phyloP scores from a whole-genome alignment of 768 basidiomycete species.

The Rhodotorula taiwanensis region DNA sequence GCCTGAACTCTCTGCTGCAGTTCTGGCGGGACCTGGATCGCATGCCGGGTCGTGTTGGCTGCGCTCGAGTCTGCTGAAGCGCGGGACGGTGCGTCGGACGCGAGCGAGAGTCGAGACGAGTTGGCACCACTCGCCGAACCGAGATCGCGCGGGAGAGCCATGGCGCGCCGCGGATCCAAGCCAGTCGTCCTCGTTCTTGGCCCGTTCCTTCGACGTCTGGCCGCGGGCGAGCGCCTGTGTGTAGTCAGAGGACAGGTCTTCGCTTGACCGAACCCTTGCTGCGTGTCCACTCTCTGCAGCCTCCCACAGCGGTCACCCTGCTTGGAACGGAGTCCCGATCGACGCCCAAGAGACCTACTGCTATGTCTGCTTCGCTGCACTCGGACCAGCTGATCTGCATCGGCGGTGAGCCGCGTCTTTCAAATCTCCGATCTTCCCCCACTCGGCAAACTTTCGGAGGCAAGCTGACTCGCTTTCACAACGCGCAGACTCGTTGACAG shows the following conservation, averaged over 20 bases:
- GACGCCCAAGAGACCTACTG: too few species aligned
- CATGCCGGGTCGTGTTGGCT: too few species aligned
- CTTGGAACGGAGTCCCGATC: too few species aligned
- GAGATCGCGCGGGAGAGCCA: not conserved
- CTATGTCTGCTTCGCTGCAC: not conserved
- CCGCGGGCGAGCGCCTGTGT: not conserved
- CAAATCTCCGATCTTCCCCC: not conserved
- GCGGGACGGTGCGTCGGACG: not conserved
- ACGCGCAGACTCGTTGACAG: conserved; percentile 33
- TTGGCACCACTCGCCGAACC: not conserved
- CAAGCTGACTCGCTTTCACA: too few species aligned
- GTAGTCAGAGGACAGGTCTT: not conserved
- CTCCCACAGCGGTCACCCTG: too few species aligned
- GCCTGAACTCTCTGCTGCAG: not conserved
- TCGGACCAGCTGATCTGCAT: conserved; percentile 6
- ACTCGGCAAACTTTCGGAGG: not conserved
- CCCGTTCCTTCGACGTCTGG: not conserved
- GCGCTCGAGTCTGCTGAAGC: not conserved
- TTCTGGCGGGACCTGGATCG: not conserved
- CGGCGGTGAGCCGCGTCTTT: conserved; percentile 10
- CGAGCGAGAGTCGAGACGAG: not conserved
- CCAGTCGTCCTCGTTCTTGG: too few species aligned
- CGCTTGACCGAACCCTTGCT: not conserved
- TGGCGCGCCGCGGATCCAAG: not conserved
- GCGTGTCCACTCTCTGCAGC: not conserved